A percentile compares a stretch with the other conserved stretches of the same genome.
Conservation (phyloP, 2,329 filamentous ascomycete genomes). For the Fusarium oxysporum region DNA sequence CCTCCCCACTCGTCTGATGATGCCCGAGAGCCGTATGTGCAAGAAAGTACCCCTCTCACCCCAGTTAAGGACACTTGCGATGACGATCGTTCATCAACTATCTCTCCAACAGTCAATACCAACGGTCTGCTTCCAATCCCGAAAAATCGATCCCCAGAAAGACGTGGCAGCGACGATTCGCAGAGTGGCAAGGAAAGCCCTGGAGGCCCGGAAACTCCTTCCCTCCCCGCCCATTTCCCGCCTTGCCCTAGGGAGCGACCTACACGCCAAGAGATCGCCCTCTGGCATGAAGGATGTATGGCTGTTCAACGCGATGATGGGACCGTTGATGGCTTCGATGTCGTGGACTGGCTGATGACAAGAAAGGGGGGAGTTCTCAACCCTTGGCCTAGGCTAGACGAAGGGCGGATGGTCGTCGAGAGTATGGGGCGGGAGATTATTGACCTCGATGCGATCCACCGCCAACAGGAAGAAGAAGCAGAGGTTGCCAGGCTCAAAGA, state of each 20-base stretch:
- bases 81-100: constrained; percentile 8
- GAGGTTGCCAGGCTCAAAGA: constrained; percentile 30
- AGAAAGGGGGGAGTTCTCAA: constrained; percentile 34
- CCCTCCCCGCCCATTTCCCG: constrained; percentile 26
- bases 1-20: neutral
- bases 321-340: constrained; percentile 28
- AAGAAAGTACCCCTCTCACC: neutral
- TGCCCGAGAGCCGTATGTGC: neutral
- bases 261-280: neutral
- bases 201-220: neutral
- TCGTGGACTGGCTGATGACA: constrained; percentile 38
- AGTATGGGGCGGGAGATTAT: constrained; percentile 36
- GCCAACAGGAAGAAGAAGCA: constrained; percentile 29
- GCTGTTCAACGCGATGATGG: constrained; percentile 30
- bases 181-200: neutral
- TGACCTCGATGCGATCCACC: constrained; percentile 25
- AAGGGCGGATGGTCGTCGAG: constrained; percentile 26
- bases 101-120: neutral
- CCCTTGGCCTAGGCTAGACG: constrained; percentile 36
- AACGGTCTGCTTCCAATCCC: neutral
- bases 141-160: neutral
- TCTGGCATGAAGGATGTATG: constrained; percentile 38
- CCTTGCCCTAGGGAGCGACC: constrained; percentile 20
- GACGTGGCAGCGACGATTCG: constrained; percentile 17
- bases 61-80: neutral